Percentiles rank a stretch among this genome's conserved stretches.
Conservation (phyloP, 2,329 filamentous ascomycete genomes). For the Colletotrichum melonis region DNA sequence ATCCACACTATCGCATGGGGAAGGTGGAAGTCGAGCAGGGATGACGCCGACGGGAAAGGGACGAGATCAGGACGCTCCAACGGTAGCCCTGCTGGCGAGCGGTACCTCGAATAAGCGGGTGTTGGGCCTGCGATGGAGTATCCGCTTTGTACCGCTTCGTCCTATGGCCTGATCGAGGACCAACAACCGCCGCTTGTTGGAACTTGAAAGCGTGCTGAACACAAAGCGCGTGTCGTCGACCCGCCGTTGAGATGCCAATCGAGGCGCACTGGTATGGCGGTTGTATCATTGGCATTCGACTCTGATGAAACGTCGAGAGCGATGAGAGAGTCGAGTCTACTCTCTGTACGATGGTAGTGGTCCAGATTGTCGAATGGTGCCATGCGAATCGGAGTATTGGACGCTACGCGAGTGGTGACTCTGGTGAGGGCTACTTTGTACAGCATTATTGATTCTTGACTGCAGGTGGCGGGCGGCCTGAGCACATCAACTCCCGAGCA, state of each 20-base stretch:
- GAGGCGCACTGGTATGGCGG: neutral
- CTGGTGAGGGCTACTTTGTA: too few relatives aligned
- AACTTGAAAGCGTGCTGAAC: neutral
- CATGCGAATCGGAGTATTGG: neutral
- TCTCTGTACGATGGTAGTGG: neutral
- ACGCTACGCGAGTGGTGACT: neutral
- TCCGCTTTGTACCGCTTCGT: neutral
- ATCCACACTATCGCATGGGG: slow-evolving; percentile 25
- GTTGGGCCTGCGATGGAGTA: neutral
- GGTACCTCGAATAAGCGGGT: neutral
- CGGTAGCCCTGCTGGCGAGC: slow-evolving; percentile 4
- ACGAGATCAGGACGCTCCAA: slow-evolving; percentile 4
- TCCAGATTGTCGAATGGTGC: neutral
- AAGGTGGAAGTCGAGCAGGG: slow-evolving; percentile 18
- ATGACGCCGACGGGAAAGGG: slow-evolving; percentile 16
- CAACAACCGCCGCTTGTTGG: neutral
- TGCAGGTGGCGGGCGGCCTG: neutral
- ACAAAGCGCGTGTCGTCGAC: neutral
- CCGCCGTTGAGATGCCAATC: neutral
- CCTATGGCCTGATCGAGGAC: neutral
- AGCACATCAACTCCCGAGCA: slow-evolving; percentile 20
- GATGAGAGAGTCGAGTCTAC: neutral
- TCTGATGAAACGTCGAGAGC: neutral
- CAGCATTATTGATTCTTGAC: slow-evolving; percentile 16
- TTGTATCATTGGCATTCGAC: neutral